A percentile compares a stretch with the other conserved stretches of the same genome.
These are phyloP conservation scores for Rhododendron simsii DNA, from an alignment of 148 eudicot species.

Conservation along the genomic window DNA sequence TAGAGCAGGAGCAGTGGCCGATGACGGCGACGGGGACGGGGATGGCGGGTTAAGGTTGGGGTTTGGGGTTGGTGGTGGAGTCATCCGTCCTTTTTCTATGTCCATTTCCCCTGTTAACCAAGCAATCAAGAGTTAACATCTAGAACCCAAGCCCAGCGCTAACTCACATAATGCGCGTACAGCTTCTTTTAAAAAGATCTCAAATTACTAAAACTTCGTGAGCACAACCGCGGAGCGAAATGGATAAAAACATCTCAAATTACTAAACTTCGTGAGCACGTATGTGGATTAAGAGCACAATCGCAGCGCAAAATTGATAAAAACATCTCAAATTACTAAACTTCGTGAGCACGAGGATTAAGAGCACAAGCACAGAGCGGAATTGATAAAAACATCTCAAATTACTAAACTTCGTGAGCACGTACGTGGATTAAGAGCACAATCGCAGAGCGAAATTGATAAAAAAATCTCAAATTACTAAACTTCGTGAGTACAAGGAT, in stretches of 20 bases:
- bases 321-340: not conserved
- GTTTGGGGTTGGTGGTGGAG: slow-evolving; percentile 23
- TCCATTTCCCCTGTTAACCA: slow-evolving; percentile 30
- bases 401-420: too few species aligned
- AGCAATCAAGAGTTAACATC: not conserved
- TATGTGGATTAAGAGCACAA: too few species aligned
- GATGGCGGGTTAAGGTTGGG: slow-evolving; percentile 21
- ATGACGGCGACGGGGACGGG: slow-evolving; percentile 52
- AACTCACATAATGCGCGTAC: not conserved
- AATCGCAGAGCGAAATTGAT: not conserved
- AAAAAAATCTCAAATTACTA: not conserved
- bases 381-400: not conserved
- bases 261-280: not conserved
- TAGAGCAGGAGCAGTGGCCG: slow-evolving; percentile 64
- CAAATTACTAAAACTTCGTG: not conserved
- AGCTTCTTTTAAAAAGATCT: not conserved
- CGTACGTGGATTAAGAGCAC: not conserved
- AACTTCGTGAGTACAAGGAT: not conserved
- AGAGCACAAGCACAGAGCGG: too few species aligned
- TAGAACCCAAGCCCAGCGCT: not conserved
- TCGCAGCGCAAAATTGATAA: too few species aligned
- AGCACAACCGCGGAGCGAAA: not conserved
- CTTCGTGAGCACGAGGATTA: not conserved
- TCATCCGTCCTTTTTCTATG: slow-evolving; percentile 38
- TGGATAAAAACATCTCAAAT: not conserved